Base-by-base conservation (phyloP, 1,139 yeast genomes). In the Eremothecium cymbalariae region DNA sequence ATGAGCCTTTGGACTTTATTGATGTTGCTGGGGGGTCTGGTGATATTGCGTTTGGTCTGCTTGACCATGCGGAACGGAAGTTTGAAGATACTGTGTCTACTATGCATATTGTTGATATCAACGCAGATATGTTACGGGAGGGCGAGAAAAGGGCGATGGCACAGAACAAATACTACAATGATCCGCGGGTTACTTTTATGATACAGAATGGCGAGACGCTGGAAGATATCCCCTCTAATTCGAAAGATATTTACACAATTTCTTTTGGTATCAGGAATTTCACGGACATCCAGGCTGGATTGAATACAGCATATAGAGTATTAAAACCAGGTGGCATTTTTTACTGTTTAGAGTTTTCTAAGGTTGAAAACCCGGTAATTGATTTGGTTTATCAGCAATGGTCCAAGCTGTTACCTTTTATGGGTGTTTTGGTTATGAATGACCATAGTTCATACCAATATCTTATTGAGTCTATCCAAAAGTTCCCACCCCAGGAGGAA, bases 21-120 rank as follows among this genome's bases (percentile, higher is more conserved):
- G 99, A 90, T 61, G 97, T 93, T 37, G 99, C 98, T 24, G 99
- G 98, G 39, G 99, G 99, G 20, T 86, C 97, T 11, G 99, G 98
- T 31, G 99, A 90, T 57, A 88, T 90, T 61, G 98, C 98, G 1
- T 86, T 86, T 63, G 93, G 98, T 5, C 70, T 93, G 43, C 66
- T 90, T 44, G 95, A 88, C 50, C 95, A 90, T 57, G 97, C 97
- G 8, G 78, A 82, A 45, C 63, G 68, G 32, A 75, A 77, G 45
- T 85, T 76, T 57, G 79, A 82, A 35, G 99, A 90, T 62, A 68
- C 64, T 32, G 66, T 68, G 43, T 76, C 88, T 23, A 74, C 77
- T 18, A 93, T 90, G 90, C 85, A 90, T 13, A 74, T 90, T 36
- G 94, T 88, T 4, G 99, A 90, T 61, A 90, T 90, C 60, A 90